Conservation (phyloP, 129 eudicot genomes). For the Chrysanthemum makinoi region DNA sequence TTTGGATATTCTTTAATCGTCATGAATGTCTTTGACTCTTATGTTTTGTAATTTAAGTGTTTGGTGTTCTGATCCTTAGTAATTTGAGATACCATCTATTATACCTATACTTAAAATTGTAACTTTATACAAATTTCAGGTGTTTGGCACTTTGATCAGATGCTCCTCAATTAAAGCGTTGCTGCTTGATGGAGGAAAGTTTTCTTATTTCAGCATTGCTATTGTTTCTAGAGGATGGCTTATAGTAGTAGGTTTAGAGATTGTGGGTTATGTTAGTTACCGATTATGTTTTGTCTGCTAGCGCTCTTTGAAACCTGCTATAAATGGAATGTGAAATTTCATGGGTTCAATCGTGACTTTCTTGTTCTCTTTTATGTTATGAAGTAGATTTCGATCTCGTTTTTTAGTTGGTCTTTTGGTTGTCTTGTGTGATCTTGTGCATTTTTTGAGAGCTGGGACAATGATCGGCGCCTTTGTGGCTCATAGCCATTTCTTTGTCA, state of each 20-base stretch:
- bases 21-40: not conserved
- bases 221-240: not conserved
- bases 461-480: not conserved
- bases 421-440: not conserved
- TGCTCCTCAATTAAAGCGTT: no score
- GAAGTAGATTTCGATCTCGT: not conserved
- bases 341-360: constrained; percentile 2
- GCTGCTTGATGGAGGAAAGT: no score
- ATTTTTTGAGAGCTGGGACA: not conserved
- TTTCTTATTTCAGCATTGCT: not conserved
- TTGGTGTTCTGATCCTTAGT: no score
- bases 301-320: not conserved
- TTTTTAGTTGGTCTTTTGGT: not conserved
- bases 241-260: constrained; percentile 15
- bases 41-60: not conserved
- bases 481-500: not conserved
- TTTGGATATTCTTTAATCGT: no score
- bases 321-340: constrained; percentile 6
- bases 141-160: no score
- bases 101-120: constrained; percentile 1
- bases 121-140: no score
- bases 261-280: constrained; percentile 2
- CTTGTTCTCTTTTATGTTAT: constrained; percentile 5
- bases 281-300: not conserved
- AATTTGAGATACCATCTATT: not conserved